Conservation (phyloP, 2,329 filamentous ascomycete species). For the Xylaria sp. region DNA sequence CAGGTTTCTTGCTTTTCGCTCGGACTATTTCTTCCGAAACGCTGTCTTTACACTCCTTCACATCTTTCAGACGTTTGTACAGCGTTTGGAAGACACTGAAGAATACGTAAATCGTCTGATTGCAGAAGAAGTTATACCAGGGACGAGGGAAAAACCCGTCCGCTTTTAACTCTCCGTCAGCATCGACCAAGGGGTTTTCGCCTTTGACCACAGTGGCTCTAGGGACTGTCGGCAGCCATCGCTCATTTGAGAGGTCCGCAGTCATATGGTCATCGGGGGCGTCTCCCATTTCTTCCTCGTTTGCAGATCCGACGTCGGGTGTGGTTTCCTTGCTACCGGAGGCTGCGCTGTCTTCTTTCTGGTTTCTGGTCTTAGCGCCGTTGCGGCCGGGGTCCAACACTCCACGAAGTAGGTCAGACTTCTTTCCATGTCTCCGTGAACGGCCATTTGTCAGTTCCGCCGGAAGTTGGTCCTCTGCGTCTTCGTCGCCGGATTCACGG, state of each 20-base stretch:
- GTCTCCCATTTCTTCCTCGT: conserved; percentile 74
- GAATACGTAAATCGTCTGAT: conserved; percentile 91
- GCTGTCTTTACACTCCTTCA: conserved; percentile 77
- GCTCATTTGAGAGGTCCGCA: conserved; percentile 65
- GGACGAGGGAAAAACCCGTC: conserved; percentile 82
- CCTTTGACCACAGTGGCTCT: conserved; percentile 56
- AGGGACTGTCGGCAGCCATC: conserved; percentile 66
- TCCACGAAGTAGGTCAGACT: conserved; percentile 79
- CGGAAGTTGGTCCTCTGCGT: conserved; percentile 71
- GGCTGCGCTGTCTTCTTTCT: conserved; percentile 79
- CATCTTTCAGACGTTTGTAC: conserved; percentile 78
- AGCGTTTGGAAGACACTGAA: conserved; percentile 91
- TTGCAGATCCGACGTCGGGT: conserved; percentile 77
- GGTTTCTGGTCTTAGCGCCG: conserved; percentile 68
- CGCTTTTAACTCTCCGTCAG: conserved; percentile 66
- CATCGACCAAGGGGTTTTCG: conserved; percentile 59
- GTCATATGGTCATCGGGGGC: conserved; percentile 58
- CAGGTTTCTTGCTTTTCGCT: conserved; percentile 75
- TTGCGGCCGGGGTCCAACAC: conserved; percentile 79
- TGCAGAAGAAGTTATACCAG: conserved; percentile 88
- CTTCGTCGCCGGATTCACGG: conserved; percentile 73
- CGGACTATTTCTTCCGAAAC: conserved; percentile 75
- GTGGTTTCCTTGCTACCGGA: conserved; percentile 86
- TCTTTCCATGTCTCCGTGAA: conserved; percentile 73
- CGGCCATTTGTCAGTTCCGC: conserved; percentile 72